phyloP scores from a whole-genome alignment of 2,329 filamentous ascomycete genomes.

The Tolypocladium paradoxum region DNA sequence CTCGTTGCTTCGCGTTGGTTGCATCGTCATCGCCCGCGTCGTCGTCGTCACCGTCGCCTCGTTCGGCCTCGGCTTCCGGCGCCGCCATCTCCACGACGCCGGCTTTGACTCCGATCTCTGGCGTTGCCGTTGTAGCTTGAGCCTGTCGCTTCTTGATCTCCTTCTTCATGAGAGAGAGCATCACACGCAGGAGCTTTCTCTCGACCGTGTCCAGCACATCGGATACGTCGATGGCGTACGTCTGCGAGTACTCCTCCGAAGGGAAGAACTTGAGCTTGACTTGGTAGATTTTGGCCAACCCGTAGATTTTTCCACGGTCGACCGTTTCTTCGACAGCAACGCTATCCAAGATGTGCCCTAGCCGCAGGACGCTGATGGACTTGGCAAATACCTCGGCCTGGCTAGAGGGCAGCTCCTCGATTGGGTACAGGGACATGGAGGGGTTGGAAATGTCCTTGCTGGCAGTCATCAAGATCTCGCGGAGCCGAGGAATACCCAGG shows the following conservation, averaged over 20 bases:
- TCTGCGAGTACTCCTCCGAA: conserved; percentile 67
- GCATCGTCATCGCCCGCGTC: conserved; percentile 72
- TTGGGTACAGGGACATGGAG: conserved; percentile 74
- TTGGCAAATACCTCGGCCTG: conserved; percentile 78
- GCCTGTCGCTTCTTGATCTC: conserved; percentile 76
- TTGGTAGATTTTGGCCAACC: conserved; percentile 74
- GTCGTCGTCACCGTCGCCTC: conserved; percentile 50
- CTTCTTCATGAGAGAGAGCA: conserved; percentile 59
- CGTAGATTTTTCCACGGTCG: conserved; percentile 56
- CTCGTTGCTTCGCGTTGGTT: conserved; percentile 60
- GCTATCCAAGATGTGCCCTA: conserved; percentile 75
- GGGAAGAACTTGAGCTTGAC: conserved; percentile 78
- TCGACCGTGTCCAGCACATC: conserved; percentile 78
- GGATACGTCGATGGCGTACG: conserved; percentile 69
- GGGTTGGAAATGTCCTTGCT: conserved; percentile 83
- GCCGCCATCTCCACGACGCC: conserved; percentile 43
- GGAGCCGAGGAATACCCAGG: conserved; percentile 88
- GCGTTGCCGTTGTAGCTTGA: conserved; percentile 57
- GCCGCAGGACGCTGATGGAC: conserved; percentile 74
- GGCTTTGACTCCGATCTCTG: conserved; percentile 53
- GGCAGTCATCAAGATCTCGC: conserved; percentile 98
- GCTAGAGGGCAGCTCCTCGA: conserved; percentile 56
- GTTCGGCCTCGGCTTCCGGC: conserved; percentile 16
- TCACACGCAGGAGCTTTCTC: conserved; percentile 60
- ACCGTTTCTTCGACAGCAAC: conserved; percentile 72